phyloP scores from a whole-genome alignment of 1,139 yeast species.

The Arxiozyma heterogenica region DNA sequence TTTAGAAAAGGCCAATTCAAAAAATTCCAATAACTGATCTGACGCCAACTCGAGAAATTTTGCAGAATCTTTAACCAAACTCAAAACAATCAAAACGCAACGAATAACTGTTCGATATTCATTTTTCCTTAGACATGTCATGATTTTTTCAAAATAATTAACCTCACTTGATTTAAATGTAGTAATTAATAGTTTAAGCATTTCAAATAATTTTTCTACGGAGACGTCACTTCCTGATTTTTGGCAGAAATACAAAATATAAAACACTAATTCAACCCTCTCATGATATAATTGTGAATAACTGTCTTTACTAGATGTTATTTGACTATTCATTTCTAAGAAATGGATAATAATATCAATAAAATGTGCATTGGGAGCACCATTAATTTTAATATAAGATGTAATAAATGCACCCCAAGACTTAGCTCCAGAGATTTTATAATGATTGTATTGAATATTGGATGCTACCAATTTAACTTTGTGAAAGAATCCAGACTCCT shows the following conservation, averaged over 20 bases:
- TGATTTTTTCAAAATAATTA: constrained; percentile 37
- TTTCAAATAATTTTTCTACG: constrained; percentile 17
- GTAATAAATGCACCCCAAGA: constrained; percentile 74
- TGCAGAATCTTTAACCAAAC: constrained; percentile 33
- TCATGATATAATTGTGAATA: constrained; percentile 42
- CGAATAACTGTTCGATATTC: constrained; percentile 55
- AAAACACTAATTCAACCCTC: constrained; percentile 63
- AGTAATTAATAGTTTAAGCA: constrained; percentile 20
- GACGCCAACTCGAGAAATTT: constrained; percentile 42
- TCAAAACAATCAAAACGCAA: constrained; percentile 43
- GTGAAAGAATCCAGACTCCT: constrained; percentile 35
- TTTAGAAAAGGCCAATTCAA: constrained; percentile 49
- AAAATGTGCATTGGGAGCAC: constrained; percentile 31
- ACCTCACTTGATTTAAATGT: constrained; percentile 41
- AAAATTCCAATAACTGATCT: constrained; percentile 46
- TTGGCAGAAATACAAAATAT: constrained; percentile 42
- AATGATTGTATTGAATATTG: constrained; percentile 53
- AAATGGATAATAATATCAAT: constrained; percentile 42
- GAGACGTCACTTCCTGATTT: constrained; percentile 28
- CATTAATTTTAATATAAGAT: constrained; percentile 41
- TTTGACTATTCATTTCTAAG: constrained; percentile 37
- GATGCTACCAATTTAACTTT: constrained; percentile 53
- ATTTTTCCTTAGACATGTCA: constrained; percentile 33
- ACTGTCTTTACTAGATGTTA: background rate
- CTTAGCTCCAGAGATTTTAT: constrained; percentile 62